Conservation (phyloP, 441 rosid genomes). For the Populus hybrid region DNA sequence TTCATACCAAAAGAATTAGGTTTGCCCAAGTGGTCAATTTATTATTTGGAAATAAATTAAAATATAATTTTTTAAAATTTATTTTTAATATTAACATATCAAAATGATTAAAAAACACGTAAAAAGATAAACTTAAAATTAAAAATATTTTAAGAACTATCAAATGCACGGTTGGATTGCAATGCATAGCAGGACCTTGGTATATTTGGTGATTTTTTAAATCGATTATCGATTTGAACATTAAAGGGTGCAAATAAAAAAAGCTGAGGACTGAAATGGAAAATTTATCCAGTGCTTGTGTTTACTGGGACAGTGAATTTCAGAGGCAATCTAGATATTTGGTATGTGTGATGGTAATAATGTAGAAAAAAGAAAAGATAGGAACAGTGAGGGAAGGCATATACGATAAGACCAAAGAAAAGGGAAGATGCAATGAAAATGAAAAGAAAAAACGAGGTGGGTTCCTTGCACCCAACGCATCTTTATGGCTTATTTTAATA, state of each 20-base stretch:
- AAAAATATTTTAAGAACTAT: too few species aligned
- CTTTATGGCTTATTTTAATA: conserved; percentile 8
- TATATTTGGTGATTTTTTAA: too few species aligned
- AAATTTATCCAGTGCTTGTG: background rate
- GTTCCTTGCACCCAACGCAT: conserved; percentile 75
- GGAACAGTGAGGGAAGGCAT: background rate
- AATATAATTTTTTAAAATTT: too few species aligned
- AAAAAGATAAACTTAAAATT: too few species aligned
- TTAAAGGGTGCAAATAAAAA: too few species aligned
- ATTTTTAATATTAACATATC: too few species aligned
- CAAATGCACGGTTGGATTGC: too few species aligned
- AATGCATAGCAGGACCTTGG: too few species aligned
- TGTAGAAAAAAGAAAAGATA: background rate
- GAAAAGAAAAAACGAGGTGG: conserved; percentile 40
- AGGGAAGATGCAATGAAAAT: conserved; percentile 13
- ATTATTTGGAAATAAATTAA: rapidly evolving
- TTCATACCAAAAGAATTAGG: background rate
- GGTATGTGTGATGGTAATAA: background rate
- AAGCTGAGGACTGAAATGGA: background rate
- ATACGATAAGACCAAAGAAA: conserved; percentile 16
- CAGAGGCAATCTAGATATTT: background rate
- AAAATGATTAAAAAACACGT: too few species aligned
- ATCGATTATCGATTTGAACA: too few species aligned
- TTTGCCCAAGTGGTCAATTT: background rate
- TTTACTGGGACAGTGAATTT: background rate